phyloP scores from a whole-genome alignment of 306 rosid genomes.

The Datisca glomerata region DNA sequence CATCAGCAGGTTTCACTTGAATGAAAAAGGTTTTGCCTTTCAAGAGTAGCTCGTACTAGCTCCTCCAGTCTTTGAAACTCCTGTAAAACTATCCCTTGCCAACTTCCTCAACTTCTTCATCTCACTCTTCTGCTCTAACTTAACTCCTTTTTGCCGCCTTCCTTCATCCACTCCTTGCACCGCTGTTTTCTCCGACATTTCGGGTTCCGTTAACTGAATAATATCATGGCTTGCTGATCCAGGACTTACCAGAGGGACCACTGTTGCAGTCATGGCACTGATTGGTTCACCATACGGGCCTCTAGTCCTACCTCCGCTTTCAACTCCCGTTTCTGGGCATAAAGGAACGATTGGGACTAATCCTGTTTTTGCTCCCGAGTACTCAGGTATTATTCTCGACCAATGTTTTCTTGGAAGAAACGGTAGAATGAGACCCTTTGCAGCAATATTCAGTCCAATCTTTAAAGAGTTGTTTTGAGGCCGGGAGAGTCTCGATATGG shows the following conservation, averaged over 20 bases:
- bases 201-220: conserved; percentile 12
- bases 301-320: conserved; percentile 23
- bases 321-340: conserved; percentile 23
- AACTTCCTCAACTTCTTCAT: conserved; percentile 36
- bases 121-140: conserved; percentile 28
- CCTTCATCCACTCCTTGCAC: conserved; percentile 28
- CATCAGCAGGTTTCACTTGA: too few relatives aligned
- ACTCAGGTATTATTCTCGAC: conserved; percentile 23
- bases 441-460: conserved; percentile 34
- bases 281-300: conserved; percentile 29
- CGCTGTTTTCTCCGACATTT: conserved; percentile 7
- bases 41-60: conserved; percentile 39
- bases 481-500: conserved; percentile 28
- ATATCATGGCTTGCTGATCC: conserved; percentile 23
- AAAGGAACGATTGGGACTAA: conserved; percentile 21
- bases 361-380: too few relatives aligned
- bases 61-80: conserved; percentile 25
- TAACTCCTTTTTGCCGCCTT: conserved; percentile 28
- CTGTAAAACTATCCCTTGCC: conserved; percentile 40
- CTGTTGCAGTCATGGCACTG: conserved; percentile 38
- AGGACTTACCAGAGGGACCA: conserved; percentile 55
- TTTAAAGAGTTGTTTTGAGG: conserved; percentile 29
- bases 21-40: neutral
- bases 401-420: conserved; percentile 47
- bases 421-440: conserved; percentile 42